Base-by-base conservation (phyloP, 1,284 basidiomycete genomes). In the Mycosarcoma maydis region DNA sequence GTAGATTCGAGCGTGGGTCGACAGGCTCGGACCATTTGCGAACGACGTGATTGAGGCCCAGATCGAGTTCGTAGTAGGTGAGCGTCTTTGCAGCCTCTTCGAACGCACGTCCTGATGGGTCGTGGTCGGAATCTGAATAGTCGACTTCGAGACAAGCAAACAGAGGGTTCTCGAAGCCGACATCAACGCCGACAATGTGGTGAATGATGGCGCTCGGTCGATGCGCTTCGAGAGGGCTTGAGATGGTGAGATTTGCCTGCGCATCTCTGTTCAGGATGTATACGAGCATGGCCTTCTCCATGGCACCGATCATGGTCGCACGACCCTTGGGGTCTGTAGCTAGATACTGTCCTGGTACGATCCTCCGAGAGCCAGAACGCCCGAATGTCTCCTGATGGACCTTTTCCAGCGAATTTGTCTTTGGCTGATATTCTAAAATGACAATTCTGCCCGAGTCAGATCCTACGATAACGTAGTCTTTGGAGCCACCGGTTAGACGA, bases 51-150 rank as follows among this genome's bases (percentile, higher is more conserved):
- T 81, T 81, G 44, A 81, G 70, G n/a, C 80, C 78, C 14, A 81
- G 53, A 36, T 81, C 80, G 27, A 81, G 72, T 71, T 81, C 80
- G 53, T 81, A 81, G 64, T 81, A 81, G n/a, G 74, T 77, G 27
- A 81, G 62, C 20, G 59, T 44, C 62, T 81, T 80, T 36, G 73
- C 61, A 0, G 76, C 64, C 8, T 64, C 46, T n/a, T 68, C 62
- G 39, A 55, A 68, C 6, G 80, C 80, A 17, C 65, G 75, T 30
- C 78, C 80, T 16, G 77, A 65, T 9, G 77, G 68, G 43, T 81
- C 80, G 36, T 67, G 58, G 37, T 81, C 80, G 2, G 77, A 65
- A n/a, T 80, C 78, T 4, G 72, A 75, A 37, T 80, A 81, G 57
- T 80, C 80, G 20, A 77, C 72, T 42, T 81, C 80, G 33, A 81